Evolutionary conservation across 2,329 filamentous ascomycete genomes (phyloP).

Genomic region (Aspergillus unguis): DNA sequence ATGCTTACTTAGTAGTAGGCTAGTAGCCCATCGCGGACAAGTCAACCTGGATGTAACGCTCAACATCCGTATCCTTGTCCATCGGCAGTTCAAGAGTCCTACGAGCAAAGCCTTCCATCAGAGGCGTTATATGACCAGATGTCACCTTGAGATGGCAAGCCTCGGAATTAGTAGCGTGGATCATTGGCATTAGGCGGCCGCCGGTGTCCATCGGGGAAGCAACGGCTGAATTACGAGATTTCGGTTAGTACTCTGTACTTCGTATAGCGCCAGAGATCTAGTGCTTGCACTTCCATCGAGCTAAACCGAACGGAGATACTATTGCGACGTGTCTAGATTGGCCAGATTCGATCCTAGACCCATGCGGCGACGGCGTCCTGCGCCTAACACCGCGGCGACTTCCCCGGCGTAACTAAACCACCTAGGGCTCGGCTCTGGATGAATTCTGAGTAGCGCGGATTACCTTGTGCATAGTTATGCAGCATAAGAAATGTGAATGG

Average conservation of each 20-base stretch:
- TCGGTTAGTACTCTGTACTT: neutral
- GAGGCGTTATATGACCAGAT: neutral
- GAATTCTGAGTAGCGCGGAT: too few relatives aligned
- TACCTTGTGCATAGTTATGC: too few relatives aligned
- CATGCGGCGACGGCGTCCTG: too few relatives aligned
- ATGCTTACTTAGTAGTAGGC: neutral
- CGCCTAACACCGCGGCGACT: too few relatives aligned
- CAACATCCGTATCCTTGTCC: neutral
- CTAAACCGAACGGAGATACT: constrained; percentile 5
- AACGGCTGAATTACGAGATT: neutral
- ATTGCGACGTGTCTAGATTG: neutral
- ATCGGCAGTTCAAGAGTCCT: neutral
- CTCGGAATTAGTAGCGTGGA: neutral
- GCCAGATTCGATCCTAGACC: neutral
- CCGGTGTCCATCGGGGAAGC: neutral
- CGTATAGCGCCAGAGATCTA: neutral
- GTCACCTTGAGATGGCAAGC: neutral
- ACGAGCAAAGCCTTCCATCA: neutral
- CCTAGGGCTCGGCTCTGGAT: neutral
- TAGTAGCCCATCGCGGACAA: neutral
- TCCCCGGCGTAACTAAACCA: neutral
- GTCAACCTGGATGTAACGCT: constrained; percentile 4
- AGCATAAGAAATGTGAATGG: too few relatives aligned
- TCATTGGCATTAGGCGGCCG: neutral
- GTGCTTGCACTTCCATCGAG: neutral